These are phyloP conservation scores for Fusarium mangiferae DNA, from an alignment of 2,329 filamentous ascomycete genomes.

Conservation along the genomic window DNA sequence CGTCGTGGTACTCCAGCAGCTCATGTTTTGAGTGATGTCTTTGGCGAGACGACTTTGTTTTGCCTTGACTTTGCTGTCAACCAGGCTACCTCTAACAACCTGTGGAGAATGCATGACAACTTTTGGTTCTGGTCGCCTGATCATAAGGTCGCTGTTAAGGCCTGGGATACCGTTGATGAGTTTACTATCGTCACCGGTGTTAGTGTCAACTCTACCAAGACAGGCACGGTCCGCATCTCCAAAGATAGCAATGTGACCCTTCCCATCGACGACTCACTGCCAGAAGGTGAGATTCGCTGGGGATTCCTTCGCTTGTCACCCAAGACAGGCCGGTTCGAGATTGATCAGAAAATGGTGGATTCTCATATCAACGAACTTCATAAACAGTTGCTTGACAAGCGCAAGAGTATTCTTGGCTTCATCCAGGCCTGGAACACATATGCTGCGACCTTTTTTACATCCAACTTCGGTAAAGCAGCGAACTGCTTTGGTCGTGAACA, in stretches of 20 bases:
- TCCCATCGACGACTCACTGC: conserved; percentile 51
- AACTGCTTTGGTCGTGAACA: conserved; percentile 63
- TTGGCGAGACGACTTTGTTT: conserved; percentile 71
- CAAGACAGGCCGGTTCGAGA: conserved; percentile 63
- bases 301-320: conserved; percentile 67
- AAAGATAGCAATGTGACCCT: conserved; percentile 24
- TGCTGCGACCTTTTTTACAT: conserved; percentile 61
- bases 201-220: conserved; percentile 63
- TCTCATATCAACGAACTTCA: conserved; percentile 68
- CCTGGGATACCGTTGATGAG: conserved; percentile 67
- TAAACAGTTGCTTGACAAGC: conserved; percentile 64
- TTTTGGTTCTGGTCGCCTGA: conserved; percentile 73
- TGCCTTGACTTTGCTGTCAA: conserved; percentile 74
- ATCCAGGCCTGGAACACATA: conserved; percentile 64
- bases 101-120: conserved; percentile 73
- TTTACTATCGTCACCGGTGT: conserved; percentile 68
- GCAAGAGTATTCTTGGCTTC: conserved; percentile 59
- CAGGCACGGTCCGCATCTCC: conserved; percentile 58
- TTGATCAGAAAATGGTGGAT: conserved; percentile 68
- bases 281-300: conserved; percentile 61
- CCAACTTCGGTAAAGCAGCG: conserved; percentile 62
- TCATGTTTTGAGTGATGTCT: conserved; percentile 67
- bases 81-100: conserved; percentile 59
- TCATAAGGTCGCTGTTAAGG: conserved; percentile 62
- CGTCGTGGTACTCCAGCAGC: conserved; percentile 67